Evolutionary conservation across 257 asterid genomes (phyloP).

Genomic region (Buddleja alternifolia): DNA sequence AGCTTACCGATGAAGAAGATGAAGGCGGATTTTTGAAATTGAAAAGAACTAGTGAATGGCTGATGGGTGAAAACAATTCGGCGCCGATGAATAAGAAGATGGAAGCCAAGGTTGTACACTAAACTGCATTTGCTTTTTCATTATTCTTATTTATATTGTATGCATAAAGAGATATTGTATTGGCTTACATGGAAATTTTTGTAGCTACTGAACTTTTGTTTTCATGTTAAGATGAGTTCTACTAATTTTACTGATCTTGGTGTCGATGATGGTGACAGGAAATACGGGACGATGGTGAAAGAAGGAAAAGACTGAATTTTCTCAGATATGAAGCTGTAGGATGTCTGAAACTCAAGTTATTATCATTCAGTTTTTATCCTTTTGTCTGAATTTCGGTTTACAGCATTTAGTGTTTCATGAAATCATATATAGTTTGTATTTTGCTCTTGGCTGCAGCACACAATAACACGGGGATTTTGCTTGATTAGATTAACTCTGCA

Average conservation of each 20-base stretch:
- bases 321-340: conserved; percentile 93
- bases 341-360: conserved; percentile 26
- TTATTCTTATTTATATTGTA: not conserved
- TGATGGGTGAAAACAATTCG: conserved; percentile 57
- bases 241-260: conserved; percentile 14
- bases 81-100: conserved; percentile 84
- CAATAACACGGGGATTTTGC: not conserved
- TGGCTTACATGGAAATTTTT: not conserved
- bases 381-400: not conserved
- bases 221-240: not conserved
- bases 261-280: conserved; percentile 53
- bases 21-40: conserved; percentile 86
- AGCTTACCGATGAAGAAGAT: conserved; percentile 45
- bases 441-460: not conserved
- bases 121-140: conserved; percentile 5
- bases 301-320: conserved; percentile 67
- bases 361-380: not conserved
- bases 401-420: not conserved
- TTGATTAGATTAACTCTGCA: not conserved
- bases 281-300: conserved; percentile 64
- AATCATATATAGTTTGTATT: not conserved
- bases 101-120: conserved; percentile 54
- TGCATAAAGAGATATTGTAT: not conserved
- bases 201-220: not conserved
- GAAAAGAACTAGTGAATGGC: conserved; percentile 76